phyloP scores from a whole-genome alignment of 2,329 filamentous ascomycete genomes.

The Tricladium varicosporioides region DNA sequence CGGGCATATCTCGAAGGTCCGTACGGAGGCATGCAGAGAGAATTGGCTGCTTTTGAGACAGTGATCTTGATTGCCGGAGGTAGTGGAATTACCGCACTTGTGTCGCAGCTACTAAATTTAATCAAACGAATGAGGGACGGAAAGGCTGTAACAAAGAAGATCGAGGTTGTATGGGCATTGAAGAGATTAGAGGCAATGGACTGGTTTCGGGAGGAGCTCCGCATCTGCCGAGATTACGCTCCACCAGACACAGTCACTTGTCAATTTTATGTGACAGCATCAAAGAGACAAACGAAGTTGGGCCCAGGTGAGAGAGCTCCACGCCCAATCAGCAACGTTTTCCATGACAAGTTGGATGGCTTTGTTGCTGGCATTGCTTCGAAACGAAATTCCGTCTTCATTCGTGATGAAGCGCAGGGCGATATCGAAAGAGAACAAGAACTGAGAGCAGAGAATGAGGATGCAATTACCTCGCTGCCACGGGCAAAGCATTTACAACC shows the following conservation, averaged over 20 bases:
- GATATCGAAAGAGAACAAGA: constrained; percentile 77
- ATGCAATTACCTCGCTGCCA: constrained; percentile 79
- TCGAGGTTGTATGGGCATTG: constrained; percentile 91
- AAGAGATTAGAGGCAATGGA: constrained; percentile 92
- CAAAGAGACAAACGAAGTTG: constrained; percentile 46
- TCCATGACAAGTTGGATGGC: constrained; percentile 85
- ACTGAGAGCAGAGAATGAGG: constrained; percentile 78
- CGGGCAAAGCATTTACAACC: constrained; percentile 62
- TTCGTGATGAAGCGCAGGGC: constrained; percentile 76
- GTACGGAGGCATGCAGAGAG: constrained; percentile 90
- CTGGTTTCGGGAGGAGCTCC: constrained; percentile 94
- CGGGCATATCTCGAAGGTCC: constrained; percentile 90
- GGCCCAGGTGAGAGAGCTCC: constrained; percentile 45
- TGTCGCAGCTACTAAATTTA: constrained; percentile 87
- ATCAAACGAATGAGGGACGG: constrained; percentile 95
- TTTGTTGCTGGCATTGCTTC: constrained; percentile 84
- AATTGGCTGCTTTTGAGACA: constrained; percentile 88
- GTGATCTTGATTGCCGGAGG: constrained; percentile 92
- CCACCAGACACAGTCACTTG: constrained; percentile 87
- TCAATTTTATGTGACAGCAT: constrained; percentile 89
- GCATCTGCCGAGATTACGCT: constrained; percentile 86
- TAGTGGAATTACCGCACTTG: constrained; percentile 89
- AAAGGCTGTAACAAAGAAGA: constrained; percentile 86
- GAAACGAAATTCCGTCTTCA: constrained; percentile 81
- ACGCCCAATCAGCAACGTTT: constrained; percentile 68